phyloP scores from a whole-genome alignment of 2,329 filamentous ascomycete genomes.

The Phyllosticta citriasiana region DNA sequence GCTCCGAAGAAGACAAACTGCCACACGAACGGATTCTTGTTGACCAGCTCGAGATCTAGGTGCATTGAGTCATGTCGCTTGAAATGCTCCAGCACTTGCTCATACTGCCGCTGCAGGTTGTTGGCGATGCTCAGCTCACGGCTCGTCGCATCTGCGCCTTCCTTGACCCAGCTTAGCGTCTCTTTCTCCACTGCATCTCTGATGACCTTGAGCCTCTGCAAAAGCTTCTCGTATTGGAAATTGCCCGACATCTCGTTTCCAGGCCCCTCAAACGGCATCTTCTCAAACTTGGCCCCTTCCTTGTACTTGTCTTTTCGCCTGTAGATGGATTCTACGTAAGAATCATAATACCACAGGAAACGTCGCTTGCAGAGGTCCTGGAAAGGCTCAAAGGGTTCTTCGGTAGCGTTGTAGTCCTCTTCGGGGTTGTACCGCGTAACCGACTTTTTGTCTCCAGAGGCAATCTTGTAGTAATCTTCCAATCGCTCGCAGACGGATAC shows the following conservation, averaged over 20 bases:
- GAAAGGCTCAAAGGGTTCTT: slow-evolving; percentile 68
- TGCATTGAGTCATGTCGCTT: slow-evolving; percentile 59
- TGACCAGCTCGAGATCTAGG: slow-evolving; percentile 64
- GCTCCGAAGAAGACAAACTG: slow-evolving; percentile 78
- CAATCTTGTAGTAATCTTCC: slow-evolving; percentile 65
- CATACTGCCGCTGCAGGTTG: slow-evolving; percentile 74
- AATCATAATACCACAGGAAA: slow-evolving; percentile 93
- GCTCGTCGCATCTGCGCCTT: slow-evolving; percentile 53
- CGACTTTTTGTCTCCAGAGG: slow-evolving; percentile 19
- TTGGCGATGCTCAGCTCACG: slow-evolving; percentile 67
- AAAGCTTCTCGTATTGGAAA: slow-evolving; percentile 71
- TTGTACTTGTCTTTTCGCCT: slow-evolving; percentile 52
- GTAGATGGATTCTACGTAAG: slow-evolving; percentile 64
- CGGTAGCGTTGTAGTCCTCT: slow-evolving; percentile 34
- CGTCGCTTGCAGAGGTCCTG: slow-evolving; percentile 81
- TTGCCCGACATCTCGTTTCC: slow-evolving; percentile 77
- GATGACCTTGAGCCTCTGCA: slow-evolving; percentile 57
- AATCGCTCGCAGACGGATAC: slow-evolving; percentile 79
- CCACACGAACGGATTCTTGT: slow-evolving; percentile 87
- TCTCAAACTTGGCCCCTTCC: slow-evolving; percentile 55
- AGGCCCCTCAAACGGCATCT: slow-evolving; percentile 76
- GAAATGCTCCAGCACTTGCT: slow-evolving; percentile 69
- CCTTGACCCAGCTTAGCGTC: slow-evolving; percentile 56
- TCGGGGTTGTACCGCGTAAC: slow-evolving; percentile 41
- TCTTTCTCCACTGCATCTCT: slow-evolving; percentile 64